Percentiles rank a stretch among this genome's conserved stretches.
Conservation (phyloP, 306 rosid species). For the Psophocarpus tetragonolobus region DNA sequence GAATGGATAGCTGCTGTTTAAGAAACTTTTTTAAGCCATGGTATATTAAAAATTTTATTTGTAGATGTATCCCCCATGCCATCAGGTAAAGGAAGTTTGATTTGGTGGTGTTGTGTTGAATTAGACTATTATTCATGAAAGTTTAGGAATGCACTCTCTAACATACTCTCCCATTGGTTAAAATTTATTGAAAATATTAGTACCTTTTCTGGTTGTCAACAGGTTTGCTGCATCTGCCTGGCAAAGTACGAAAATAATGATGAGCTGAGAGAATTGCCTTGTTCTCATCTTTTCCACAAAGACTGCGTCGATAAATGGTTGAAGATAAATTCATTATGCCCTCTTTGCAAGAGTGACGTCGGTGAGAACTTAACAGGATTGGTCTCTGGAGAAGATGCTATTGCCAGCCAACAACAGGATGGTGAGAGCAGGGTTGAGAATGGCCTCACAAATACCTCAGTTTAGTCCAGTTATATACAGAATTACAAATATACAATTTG, state of each 20-base stretch:
- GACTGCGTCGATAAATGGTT: constrained; percentile 96
- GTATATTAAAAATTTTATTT: background rate
- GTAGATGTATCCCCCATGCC: background rate
- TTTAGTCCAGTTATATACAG: constrained; percentile 25
- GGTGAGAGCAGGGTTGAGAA: constrained; percentile 47
- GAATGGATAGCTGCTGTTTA: background rate
- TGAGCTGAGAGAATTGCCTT: constrained; percentile 85
- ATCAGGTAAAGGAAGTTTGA: constrained; percentile 2
- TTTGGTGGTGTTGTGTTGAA: constrained; percentile 12
- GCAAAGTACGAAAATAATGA: constrained; percentile 86
- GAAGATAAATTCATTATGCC: constrained; percentile 86
- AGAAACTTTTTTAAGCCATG: background rate
- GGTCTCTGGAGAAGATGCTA: constrained; percentile 44
- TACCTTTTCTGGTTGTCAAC: constrained; percentile 36
- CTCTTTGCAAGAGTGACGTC: constrained; percentile 89
- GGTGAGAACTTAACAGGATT: constrained; percentile 53
- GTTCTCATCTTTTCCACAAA: constrained; percentile 93
- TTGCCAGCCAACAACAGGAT: constrained; percentile 47
- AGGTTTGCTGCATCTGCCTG: constrained; percentile 95
- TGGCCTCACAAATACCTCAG: constrained; percentile 33
- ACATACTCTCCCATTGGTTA: too few species aligned
- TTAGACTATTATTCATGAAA: constrained; percentile 6
- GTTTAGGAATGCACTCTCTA: too few species aligned
- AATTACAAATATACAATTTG: constrained; percentile 10
- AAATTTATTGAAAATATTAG: constrained; percentile 19